Conservation (phyloP, 164 flowering plant genomes). For the Stephania japonica region DNA sequence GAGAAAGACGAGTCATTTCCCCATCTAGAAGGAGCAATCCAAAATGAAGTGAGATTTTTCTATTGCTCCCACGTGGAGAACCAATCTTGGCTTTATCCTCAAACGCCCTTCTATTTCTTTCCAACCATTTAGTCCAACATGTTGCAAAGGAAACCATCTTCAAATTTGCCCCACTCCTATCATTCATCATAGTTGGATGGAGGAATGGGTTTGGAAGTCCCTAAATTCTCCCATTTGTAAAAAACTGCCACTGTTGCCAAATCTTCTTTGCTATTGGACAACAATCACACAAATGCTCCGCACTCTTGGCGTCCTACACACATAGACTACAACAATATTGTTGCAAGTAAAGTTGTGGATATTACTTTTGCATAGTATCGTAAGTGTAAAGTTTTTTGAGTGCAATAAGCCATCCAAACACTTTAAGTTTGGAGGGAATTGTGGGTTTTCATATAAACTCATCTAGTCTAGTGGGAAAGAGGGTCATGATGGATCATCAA, state of each 20-base stretch:
- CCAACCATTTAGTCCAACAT: neutral
- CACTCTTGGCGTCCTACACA: neutral
- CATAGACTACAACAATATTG: neutral
- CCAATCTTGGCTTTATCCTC: neutral
- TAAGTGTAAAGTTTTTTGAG: neutral
- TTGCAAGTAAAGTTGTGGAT: neutral
- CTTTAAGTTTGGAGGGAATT: neutral
- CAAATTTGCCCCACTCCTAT: neutral
- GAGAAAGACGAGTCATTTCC: no score
- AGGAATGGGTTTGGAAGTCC: neutral
- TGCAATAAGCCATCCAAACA: neutral
- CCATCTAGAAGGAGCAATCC: neutral
- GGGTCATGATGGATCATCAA: no score
- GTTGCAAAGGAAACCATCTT: neutral
- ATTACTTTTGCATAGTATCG: neutral
- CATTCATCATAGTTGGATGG: neutral
- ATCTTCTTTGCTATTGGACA: neutral
- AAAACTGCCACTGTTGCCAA: neutral
- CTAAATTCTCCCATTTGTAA: neutral
- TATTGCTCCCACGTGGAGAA: neutral
- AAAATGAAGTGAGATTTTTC: neutral
- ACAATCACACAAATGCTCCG: neutral
- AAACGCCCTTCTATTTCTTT: neutral
- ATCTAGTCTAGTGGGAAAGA: no score
- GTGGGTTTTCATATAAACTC: neutral